Base-by-base conservation (phyloP, 2,329 filamentous ascomycete genomes). In the Penicillium sp. region DNA sequence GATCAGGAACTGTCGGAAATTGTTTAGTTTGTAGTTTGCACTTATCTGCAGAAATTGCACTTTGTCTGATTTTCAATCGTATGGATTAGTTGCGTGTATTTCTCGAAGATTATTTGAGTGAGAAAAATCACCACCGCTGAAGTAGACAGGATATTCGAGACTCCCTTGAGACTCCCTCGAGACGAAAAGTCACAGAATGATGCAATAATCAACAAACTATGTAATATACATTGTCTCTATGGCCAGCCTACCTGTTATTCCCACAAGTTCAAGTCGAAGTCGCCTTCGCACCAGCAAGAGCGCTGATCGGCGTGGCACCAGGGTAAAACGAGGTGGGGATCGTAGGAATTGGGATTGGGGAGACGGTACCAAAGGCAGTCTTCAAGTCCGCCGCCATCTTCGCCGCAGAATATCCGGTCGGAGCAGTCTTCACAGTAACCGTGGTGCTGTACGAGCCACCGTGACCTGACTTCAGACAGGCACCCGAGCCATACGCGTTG, bases 401-500 rank as follows among this genome's bases (percentile, higher is more conserved):
- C 26, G 72, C 45, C 13, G 71, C 72, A 11, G 69, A 70, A 54
- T 70, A 74, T 4, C 67, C 72, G 3, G 69, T 67, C 10, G 71
- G 72, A 6, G 70, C 65, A 16, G 65, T 51, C 8, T 67, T 71
- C 42, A 66, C 66, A n/a, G 58, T 63, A 14, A 55, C 40, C 14
- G 68, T 68, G 43, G 65, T 64, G 6, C 67, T 65, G 52, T 71
- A 74, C 22, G 64, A 58, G 14, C 62, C 63, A 14, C 52, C 64
- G 43, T 62, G 56, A 28, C 67, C 66, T 7, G 62, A 55, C 63
- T 80, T 75, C 46, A 85, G 68, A 65, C 83, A 85, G 19, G 74
- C 78, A 3, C 83, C 81, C 3, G 68, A 68, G 4, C 81, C 81
- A 62, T 82, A 85, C 1, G 80, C 83, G 62, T 77, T 83, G 38